Evolutionary conservation across 768 basidiomycete species (phyloP).

Genomic region (Serendipita sp.): DNA sequence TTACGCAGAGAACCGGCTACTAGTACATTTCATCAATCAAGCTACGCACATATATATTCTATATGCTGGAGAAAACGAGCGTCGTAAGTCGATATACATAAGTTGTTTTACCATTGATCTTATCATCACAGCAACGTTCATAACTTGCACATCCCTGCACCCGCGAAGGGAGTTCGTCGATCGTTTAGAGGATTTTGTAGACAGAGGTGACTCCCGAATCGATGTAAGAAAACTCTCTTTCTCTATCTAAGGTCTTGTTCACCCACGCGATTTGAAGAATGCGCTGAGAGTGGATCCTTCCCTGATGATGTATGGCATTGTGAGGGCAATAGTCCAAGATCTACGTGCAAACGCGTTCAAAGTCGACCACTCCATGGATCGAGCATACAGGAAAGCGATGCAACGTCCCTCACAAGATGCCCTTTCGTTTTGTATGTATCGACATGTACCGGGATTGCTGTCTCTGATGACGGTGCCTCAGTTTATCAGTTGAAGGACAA

Average conservation of each 20-base stretch:
- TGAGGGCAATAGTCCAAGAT: neutral
- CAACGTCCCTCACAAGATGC: neutral
- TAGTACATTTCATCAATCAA: constrained; percentile 1
- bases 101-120: neutral
- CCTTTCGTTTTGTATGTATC: neutral
- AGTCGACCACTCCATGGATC: neutral
- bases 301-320: neutral
- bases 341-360: neutral
- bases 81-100: neutral
- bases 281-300: neutral
- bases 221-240: neutral
- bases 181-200: neutral
- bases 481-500: neutral
- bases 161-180: neutral
- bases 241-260: neutral
- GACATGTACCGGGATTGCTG: neutral
- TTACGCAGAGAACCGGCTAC: neutral
- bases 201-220: neutral
- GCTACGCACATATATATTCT: neutral
- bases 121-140: neutral
- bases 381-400: neutral
- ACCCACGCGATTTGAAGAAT: neutral
- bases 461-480: neutral
- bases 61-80: neutral
- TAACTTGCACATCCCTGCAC: neutral